Base-by-base conservation (phyloP, 1,284 basidiomycete species). In the Cutaneotrichosporon spelunceum region DNA sequence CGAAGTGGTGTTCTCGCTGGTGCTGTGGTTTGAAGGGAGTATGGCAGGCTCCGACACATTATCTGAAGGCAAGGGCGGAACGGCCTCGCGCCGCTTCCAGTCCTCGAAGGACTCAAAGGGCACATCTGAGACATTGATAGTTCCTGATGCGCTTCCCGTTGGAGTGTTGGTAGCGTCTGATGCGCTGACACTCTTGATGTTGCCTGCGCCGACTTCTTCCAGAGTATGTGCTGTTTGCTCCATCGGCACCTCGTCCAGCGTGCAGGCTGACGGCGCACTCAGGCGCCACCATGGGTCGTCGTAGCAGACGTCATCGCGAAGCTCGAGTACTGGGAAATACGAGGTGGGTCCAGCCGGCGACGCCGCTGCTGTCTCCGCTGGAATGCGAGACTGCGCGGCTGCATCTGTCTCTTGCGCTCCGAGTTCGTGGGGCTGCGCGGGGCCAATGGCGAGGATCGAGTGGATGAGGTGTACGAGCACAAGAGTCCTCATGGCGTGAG, bases 91-190 rank as follows among this genome's bases (percentile, higher is more conserved):
- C 49, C 84, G 83, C 76, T 93, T 93, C 92, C 91, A 94, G 64
- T 94, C 91, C 70, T 93, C 89, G 71, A 95, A 95, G 0, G 88
- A 88, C 24, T 92, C 83, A 30, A 93, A 61, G 29, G 45, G 42
- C 2, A 42, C 58, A 6, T 54, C 57, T 2, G 39, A 42, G 39
- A 7, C 19, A 19, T 42, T 42, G 39, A 42, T 7, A 8, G 39
- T 19, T 16, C n/a, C 39, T 19, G 39, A 42, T 19, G 11, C 39
- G 19, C n/a, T 42, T 16, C 5, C 14, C 13, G 16, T 14, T 13
- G 16, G 8, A 11, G 30, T 33, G 30, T 33, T 33, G 30, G 13
- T 9, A 33, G 30, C 30, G 30, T 33, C 30, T 11, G 30, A 33
- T 33, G 30, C 36, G 16, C 16, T 39, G 13, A 19, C 36, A 4